phyloP scores from a whole-genome alignment of 495 filamentous ascomycete genomes.

The Penicillium paradoxum region DNA sequence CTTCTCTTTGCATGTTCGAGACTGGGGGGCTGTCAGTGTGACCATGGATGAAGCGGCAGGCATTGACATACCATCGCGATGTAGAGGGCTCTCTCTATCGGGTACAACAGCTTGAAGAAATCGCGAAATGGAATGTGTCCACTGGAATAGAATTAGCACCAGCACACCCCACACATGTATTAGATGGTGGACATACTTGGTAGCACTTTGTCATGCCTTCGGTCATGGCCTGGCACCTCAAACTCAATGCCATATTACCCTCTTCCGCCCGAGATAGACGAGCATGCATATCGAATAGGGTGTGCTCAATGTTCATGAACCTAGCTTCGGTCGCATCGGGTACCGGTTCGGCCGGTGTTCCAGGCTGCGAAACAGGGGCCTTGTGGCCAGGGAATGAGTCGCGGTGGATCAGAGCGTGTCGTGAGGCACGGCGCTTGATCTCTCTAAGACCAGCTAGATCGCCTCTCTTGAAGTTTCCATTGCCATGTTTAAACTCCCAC shows the following conservation, averaged over 20 bases:
- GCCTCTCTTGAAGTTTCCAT: constrained; percentile 93
- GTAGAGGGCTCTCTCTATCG: constrained; percentile 55
- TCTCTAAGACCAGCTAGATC: constrained; percentile 88
- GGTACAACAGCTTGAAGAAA: constrained; percentile 66
- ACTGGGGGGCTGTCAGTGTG: constrained; percentile 52
- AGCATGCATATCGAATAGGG: constrained; percentile 70
- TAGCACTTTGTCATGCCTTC: constrained; percentile 76
- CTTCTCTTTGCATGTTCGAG: constrained; percentile 72
- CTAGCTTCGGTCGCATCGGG: constrained; percentile 72
- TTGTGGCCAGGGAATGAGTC: constrained; percentile 86
- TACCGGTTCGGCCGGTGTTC: constrained; percentile 77
- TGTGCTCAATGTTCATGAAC: constrained; percentile 72
- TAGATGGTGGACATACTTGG: constrained; percentile 47
- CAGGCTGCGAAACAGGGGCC: constrained; percentile 66
- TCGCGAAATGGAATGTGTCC: constrained; percentile 73
- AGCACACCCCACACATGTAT: background rate
- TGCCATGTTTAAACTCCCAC: constrained; percentile 99
- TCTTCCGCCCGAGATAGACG: constrained; percentile 81
- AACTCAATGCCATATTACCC: constrained; percentile 66
- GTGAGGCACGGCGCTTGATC: constrained; percentile 94
- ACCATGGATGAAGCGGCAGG: background rate
- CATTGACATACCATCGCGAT: constrained; percentile 47
- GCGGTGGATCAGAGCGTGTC: constrained; percentile 90
- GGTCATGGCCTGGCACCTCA: constrained; percentile 75
- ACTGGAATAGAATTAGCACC: constrained; percentile 34